Evolutionary conservation across 148 eudicot species (phyloP), one percentile per base, ranked within the genome.

Genomic region (Rheum nobile): DNA sequence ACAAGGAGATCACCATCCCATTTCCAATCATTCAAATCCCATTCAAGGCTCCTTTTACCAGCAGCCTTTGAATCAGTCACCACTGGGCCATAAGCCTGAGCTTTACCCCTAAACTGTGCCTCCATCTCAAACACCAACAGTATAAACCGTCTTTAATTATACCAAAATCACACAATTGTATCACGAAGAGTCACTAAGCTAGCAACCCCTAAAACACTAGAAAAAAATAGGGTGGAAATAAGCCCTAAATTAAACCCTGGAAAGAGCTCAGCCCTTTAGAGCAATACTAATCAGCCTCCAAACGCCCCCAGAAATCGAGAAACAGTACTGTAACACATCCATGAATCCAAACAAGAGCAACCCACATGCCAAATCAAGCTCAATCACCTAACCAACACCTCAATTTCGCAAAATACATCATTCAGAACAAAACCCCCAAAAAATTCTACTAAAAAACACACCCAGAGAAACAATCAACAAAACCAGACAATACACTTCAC

Each of bases 1-100:
- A 79, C 76, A 70, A 88, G 86, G 73, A 81, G 77, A 88, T 89
- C 86, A 35, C 96, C 87, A 83, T 94, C 97, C 98, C 98, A 94
- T 79, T 80, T 89, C 97, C 98, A 94, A 73, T 94, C 90, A 82
- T 89, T 91, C 77, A 91, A 88, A 82, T 91, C 96, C 98, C 98
- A 94, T 76, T 94, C 98, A 59, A 86, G 73, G 65, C 71, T 80
- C 84, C 77, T 89, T 82, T 91, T 88, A 61, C 95, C 96, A 35
- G 80, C 76, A 2, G 84, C 83, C 77, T 84, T 84, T 79, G 79
- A 59, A 52, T 83, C 82, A 11, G 88, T 71, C 72, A 83, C 77
- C 75, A 86, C 82, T 9, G 86, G 85, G 22, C 84, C 90, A 79
- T 77, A 90, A 52, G 78, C 72, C 75, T 77, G 77, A 47, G 68